Evolutionary conservation across 2,329 filamentous ascomycete species (phyloP).

Genomic region (Pseudohalonectria lignicola): DNA sequence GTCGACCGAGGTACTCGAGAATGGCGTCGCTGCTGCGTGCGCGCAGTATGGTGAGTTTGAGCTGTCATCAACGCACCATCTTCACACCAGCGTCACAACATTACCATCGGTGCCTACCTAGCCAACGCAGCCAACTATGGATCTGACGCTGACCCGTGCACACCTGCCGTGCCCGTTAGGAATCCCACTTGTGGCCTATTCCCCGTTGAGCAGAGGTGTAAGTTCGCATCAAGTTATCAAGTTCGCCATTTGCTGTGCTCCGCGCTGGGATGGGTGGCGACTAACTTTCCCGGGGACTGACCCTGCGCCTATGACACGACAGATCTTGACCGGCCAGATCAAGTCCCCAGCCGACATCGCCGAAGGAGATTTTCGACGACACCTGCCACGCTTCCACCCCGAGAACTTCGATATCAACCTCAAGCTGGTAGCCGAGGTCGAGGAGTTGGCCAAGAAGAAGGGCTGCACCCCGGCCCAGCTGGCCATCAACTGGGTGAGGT

Average conservation of each 20-base stretch:
- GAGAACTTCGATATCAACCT: constrained; percentile 42
- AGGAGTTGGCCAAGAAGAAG: constrained; percentile 34
- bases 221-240: background rate
- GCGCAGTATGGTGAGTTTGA: constrained; percentile 37
- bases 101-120: too few species aligned
- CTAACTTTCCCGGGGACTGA: too few species aligned
- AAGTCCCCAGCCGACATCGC: constrained; percentile 30
- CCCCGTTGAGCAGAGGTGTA: constrained; percentile 50
- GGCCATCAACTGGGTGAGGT: constrained; percentile 37
- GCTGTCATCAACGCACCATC: too few species aligned
- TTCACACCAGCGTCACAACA: too few species aligned
- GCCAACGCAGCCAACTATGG: too few species aligned
- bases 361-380: constrained; percentile 14
- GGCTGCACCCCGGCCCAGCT: constrained; percentile 36
- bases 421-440: constrained; percentile 32
- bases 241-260: too few species aligned
- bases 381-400: constrained; percentile 33
- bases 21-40: constrained; percentile 37
- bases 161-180: too few species aligned
- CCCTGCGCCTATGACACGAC: too few species aligned
- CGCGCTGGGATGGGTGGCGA: too few species aligned
- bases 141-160: too few species aligned
- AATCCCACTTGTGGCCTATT: constrained; percentile 44
- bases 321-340: constrained; percentile 6
- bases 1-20: constrained; percentile 32